Conservation (phyloP, 495 filamentous ascomycete genomes). For the Penicillium ucsense region DNA sequence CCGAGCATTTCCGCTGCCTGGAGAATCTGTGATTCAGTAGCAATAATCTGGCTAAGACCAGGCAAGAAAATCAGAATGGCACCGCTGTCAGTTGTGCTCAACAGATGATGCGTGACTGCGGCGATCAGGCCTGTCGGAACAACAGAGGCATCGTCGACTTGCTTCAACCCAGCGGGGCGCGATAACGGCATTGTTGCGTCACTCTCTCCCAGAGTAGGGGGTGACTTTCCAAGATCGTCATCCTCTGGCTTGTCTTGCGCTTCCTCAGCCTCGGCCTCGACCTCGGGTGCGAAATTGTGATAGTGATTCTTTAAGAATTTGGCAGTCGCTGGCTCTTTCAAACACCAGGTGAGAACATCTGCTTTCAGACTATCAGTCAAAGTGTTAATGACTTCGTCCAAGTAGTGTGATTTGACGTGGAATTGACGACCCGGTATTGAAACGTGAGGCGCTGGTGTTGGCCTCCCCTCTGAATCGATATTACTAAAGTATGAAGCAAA, state of each 20-base stretch:
- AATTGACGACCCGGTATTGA: conserved; percentile 47
- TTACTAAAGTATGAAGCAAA: conserved; percentile 46
- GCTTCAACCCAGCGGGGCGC: neutral
- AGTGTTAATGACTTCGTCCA: conserved; percentile 38
- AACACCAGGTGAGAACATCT: conserved; percentile 12
- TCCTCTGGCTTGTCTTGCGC: neutral
- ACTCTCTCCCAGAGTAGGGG: neutral
- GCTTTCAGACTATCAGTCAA: conserved; percentile 18
- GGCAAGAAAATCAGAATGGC: conserved; percentile 51
- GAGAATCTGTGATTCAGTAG: neutral
- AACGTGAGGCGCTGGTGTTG: conserved; percentile 38
- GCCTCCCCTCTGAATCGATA: conserved; percentile 14
- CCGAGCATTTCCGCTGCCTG: conserved; percentile 12
- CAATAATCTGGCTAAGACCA: conserved; percentile 41
- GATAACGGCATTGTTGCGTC: neutral
- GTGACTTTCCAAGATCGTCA: neutral
- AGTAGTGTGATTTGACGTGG: conserved; percentile 42
- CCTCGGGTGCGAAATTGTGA: neutral
- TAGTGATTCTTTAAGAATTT: conserved; percentile 5
- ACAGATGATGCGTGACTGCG: conserved; percentile 41
- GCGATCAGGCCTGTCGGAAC: conserved; percentile 41
- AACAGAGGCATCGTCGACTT: conserved; percentile 27
- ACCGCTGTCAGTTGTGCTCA: conserved; percentile 36
- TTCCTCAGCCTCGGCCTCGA: neutral
- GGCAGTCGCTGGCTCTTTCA: conserved; percentile 2